Evolutionary conservation across 495 filamentous ascomycete species (phyloP).

Genomic region (Aspergillus ellipticus): DNA sequence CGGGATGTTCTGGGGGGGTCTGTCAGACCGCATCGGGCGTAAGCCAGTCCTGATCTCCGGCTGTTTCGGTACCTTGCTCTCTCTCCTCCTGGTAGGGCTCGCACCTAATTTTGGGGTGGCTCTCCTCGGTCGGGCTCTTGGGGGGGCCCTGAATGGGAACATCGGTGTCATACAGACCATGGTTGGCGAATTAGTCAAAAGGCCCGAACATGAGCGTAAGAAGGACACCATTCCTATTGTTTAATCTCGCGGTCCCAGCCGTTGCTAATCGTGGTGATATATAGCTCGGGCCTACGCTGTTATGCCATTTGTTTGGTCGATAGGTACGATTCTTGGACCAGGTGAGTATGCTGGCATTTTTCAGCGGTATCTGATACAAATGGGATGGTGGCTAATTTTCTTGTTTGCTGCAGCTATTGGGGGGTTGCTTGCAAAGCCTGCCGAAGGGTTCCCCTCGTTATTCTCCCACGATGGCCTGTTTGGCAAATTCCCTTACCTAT

Average conservation of each 20-base stretch:
- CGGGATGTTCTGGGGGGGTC: conserved; percentile 78
- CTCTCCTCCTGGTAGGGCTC: conserved; percentile 78
- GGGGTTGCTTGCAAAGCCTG: conserved; percentile 71
- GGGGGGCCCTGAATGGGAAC: conserved; percentile 81
- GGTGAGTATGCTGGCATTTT: conserved; percentile 28
- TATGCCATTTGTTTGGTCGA: conserved; percentile 85
- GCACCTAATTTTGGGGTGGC: conserved; percentile 77
- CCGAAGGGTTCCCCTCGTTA: conserved; percentile 60
- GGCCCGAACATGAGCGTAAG: conserved; percentile 80
- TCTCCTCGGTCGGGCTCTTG: conserved; percentile 67
- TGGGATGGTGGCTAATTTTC: conserved; percentile 21
- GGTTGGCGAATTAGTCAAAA: conserved; percentile 77
- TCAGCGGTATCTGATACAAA: not conserved
- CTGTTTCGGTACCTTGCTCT: conserved; percentile 74
- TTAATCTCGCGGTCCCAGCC: not conserved
- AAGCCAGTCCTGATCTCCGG: conserved; percentile 81
- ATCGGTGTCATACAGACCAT: conserved; percentile 90
- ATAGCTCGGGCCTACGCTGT: conserved; percentile 74
- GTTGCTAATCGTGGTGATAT: conserved; percentile 9
- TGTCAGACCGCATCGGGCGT: conserved; percentile 77
- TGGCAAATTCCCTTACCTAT: conserved; percentile 72
- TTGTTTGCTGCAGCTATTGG: conserved; percentile 53
- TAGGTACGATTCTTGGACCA: conserved; percentile 81
- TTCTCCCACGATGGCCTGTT: conserved; percentile 65
- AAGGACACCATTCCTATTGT: conserved; percentile 7